Percentiles rank a stretch among this genome's conserved stretches.
phyloP scores from a whole-genome alignment of 2,329 filamentous ascomycete species.

The Penicillium italicum region DNA sequence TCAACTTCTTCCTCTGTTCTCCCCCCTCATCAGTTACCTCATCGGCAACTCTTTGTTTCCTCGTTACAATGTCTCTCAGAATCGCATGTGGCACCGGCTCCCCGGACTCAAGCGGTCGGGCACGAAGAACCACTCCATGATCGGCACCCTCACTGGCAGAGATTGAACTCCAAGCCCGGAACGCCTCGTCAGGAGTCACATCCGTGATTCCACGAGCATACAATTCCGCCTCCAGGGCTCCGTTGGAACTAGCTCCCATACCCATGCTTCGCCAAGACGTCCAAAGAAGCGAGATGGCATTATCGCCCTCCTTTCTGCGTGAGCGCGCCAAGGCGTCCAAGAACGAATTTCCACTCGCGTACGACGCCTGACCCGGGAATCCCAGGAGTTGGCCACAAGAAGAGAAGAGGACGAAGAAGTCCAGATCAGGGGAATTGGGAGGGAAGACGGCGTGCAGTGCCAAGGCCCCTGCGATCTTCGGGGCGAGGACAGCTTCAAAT shows the following conservation, averaged over 20 bases:
- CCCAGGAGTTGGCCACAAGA: neutral
- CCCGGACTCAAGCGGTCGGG: constrained; percentile 28
- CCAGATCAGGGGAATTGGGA: neutral
- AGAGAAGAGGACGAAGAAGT: neutral
- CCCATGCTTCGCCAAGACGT: neutral
- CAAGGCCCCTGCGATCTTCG: neutral
- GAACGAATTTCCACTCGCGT: neutral
- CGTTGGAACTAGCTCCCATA: neutral
- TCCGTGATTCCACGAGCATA: neutral
- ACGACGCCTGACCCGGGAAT: neutral
- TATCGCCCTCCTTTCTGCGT: neutral
- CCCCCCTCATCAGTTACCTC: neutral
- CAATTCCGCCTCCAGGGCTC: neutral
- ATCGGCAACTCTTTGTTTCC: neutral
- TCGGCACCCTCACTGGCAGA: constrained; percentile 32
- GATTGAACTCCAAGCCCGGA: constrained; percentile 20
- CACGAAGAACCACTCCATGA: constrained; percentile 41
- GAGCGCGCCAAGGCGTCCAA: neutral
- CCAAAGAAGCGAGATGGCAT: neutral
- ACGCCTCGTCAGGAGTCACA: neutral
- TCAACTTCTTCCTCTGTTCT: neutral
- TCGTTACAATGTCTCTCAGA: constrained; percentile 10
- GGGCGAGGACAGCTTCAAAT: neutral
- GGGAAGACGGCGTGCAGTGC: neutral
- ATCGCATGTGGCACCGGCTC: constrained; percentile 25